Evolutionary conservation across 2,329 filamentous ascomycete species (phyloP).

Genomic region (Cytospora chrysosperma): DNA sequence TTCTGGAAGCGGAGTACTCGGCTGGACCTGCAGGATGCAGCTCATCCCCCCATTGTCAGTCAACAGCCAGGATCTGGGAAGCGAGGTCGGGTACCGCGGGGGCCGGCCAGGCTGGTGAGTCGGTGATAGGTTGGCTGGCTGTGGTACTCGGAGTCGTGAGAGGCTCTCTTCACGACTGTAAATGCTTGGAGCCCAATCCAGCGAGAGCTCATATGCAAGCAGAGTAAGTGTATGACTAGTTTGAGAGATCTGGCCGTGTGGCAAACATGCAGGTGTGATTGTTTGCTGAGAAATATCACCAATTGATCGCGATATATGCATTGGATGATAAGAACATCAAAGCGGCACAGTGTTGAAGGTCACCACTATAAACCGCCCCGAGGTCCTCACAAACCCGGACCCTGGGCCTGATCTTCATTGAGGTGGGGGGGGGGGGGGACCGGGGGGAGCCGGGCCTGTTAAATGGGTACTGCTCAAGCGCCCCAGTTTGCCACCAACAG

Average conservation of each 20-base stretch:
- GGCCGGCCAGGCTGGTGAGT: background rate
- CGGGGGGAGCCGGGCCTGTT: too few species aligned
- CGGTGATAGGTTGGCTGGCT: background rate
- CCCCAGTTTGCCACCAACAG: background rate
- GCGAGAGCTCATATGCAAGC: too few species aligned
- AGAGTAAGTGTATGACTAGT: too few species aligned
- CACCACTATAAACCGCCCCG: background rate
- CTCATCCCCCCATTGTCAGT: background rate
- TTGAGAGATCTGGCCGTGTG: too few species aligned
- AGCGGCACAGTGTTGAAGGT: background rate
- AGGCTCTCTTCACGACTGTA: too few species aligned
- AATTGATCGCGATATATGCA: too few species aligned
- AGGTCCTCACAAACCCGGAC: background rate
- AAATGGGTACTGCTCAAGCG: background rate
- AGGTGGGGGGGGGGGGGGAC: too few species aligned
- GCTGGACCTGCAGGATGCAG: background rate
- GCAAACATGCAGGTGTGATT: too few species aligned
- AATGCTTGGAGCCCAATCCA: too few species aligned
- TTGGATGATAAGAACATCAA: background rate
- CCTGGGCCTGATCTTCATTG: too few species aligned
- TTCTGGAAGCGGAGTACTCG: background rate
- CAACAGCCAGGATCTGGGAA: background rate
- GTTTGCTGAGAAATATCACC: too few species aligned
- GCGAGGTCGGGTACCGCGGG: background rate
- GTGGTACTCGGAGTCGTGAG: background rate